Conservation (phyloP, 805 yeast species). For the Lachancea sp. region DNA sequence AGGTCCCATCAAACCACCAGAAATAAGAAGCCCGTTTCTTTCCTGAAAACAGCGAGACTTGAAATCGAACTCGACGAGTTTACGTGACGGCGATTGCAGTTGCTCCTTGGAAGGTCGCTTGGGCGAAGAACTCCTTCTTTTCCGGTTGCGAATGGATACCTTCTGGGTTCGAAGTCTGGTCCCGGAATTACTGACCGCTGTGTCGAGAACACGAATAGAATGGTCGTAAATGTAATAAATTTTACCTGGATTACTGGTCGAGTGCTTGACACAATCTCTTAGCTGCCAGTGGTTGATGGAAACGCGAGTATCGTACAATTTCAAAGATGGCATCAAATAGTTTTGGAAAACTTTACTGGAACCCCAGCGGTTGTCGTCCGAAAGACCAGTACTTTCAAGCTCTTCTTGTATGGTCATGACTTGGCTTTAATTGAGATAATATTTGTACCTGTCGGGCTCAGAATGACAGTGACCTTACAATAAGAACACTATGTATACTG, state of each 20-base stretch:
- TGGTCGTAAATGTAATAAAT: constrained; percentile 57
- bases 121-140: constrained; percentile 8
- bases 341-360: constrained; percentile 29
- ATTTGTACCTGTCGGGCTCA: neutral
- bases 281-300: constrained; percentile 67
- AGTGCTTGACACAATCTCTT: constrained; percentile 60
- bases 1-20: constrained; percentile 46
- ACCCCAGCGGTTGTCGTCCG: constrained; percentile 24
- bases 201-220: constrained; percentile 41
- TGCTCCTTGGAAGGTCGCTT: constrained; percentile 1
- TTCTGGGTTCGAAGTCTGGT: neutral
- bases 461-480: no score
- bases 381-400: constrained; percentile 12
- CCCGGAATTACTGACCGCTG: constrained; percentile 25
- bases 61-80: constrained; percentile 48
- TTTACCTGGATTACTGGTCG: constrained; percentile 37
- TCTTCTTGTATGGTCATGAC: constrained; percentile 19
- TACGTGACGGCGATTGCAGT: constrained; percentile 23
- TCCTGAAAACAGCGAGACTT: constrained; percentile 68
- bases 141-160: neutral
- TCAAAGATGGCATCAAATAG: constrained; percentile 30
- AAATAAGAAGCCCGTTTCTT: constrained; percentile 44
- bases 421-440: neutral
- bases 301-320: constrained; percentile 28
- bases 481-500: no score